Evolutionary conservation across 2,329 filamentous ascomycete genomes (phyloP).

Genomic region (Epichloe elymi): DNA sequence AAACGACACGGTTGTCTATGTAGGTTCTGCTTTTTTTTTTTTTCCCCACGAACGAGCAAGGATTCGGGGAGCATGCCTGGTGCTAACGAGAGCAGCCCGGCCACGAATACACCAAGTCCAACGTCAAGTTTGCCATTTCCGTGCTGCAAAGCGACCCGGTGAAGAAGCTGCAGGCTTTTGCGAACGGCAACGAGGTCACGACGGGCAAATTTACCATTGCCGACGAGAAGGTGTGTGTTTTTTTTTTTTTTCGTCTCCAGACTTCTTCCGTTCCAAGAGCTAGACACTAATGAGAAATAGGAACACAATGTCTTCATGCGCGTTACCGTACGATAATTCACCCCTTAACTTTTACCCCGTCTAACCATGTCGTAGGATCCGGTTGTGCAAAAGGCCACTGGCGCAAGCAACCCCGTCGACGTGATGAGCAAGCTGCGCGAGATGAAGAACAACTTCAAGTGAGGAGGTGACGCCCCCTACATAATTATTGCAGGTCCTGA

Average conservation of each 20-base stretch:
- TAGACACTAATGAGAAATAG: slow-evolving; percentile 26
- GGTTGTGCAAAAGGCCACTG: slow-evolving; percentile 69
- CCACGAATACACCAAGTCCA: slow-evolving; percentile 96
- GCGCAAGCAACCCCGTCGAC: slow-evolving; percentile 63
- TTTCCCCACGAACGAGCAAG: neutral
- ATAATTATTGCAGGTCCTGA: neutral
- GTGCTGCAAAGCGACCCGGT: slow-evolving; percentile 65
- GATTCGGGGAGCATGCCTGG: neutral
- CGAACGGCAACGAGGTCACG: slow-evolving; percentile 69
- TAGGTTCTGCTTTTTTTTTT: slow-evolving; percentile 28
- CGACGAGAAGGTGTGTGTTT: slow-evolving; percentile 68
- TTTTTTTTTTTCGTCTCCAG: neutral
- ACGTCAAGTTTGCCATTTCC: slow-evolving; percentile 74
- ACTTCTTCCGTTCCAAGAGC: neutral
- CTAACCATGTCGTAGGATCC: slow-evolving; percentile 46
- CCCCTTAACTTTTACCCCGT: neutral
- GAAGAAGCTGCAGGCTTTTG: slow-evolving; percentile 64
- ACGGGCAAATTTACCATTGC: slow-evolving; percentile 95
- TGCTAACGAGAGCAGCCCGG: slow-evolving; percentile 49
- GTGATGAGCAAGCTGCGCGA: slow-evolving; percentile 80
- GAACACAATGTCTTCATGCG: slow-evolving; percentile 96
- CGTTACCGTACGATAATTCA: slow-evolving; percentile 45
- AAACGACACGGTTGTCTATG: slow-evolving; percentile 83
- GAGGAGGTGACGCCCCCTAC: slow-evolving; percentile 27
- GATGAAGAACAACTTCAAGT: slow-evolving; percentile 73